Evolutionary conservation across 2,329 filamentous ascomycete species (phyloP).

Genomic region (Nigrospora sphaerica): DNA sequence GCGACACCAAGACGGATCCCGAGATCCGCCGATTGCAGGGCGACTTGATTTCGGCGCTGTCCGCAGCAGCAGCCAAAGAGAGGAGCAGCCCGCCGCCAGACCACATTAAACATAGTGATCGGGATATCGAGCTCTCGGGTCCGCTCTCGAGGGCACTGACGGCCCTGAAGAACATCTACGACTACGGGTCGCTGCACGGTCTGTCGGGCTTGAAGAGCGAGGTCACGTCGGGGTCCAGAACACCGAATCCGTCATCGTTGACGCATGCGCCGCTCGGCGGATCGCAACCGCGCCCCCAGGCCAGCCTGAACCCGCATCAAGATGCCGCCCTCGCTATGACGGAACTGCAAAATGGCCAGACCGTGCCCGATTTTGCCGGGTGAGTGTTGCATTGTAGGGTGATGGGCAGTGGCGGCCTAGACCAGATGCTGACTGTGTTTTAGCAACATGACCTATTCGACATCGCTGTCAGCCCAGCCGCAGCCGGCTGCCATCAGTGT

Average conservation of each 20-base stretch:
- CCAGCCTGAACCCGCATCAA: conserved; percentile 44
- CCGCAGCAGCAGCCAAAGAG: conserved; percentile 58
- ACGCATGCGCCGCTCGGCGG: not conserved
- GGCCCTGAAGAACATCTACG: conserved; percentile 59
- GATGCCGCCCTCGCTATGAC: conserved; percentile 59
- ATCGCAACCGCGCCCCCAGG: conserved; percentile 15
- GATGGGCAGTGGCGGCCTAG: too few species aligned
- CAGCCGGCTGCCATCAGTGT: conserved; percentile 15
- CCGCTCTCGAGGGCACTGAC: conserved; percentile 54
- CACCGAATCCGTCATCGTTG: conserved; percentile 23
- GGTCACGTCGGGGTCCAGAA: conserved; percentile 33
- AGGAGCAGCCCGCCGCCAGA: conserved; percentile 41
- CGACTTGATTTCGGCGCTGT: conserved; percentile 56
- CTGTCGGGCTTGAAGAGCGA: conserved; percentile 40
- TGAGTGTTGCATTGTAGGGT: conserved; percentile 9
- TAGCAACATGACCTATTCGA: not conserved
- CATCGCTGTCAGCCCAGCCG: not conserved
- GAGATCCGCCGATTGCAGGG: conserved; percentile 58
- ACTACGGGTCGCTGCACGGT: conserved; percentile 52
- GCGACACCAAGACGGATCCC: conserved; percentile 55
- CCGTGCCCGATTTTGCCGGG: conserved; percentile 37
- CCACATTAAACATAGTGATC: conserved; percentile 47
- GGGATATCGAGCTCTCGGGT: conserved; percentile 55
- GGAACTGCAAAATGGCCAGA: conserved; percentile 53
- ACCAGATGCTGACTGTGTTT: not conserved